phyloP scores from a whole-genome alignment of 1,284 basidiomycete species.

The Cryptococcus sp. region DNA sequence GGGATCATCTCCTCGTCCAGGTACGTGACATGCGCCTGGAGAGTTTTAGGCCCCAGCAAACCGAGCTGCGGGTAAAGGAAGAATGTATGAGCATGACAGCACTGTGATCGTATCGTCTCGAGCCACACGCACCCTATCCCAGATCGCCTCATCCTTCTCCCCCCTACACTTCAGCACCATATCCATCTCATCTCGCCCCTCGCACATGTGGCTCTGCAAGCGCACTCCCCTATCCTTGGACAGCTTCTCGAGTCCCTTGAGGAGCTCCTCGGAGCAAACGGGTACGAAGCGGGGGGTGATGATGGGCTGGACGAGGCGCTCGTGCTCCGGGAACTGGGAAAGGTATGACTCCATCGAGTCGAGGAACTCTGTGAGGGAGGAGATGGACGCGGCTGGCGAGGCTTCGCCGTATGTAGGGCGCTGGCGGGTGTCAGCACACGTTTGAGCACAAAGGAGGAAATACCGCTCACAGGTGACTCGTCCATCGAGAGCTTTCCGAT shows the following conservation, averaged over 20 bases:
- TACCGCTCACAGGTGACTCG: slow-evolving; percentile 53
- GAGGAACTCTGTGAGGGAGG: slow-evolving; percentile 59
- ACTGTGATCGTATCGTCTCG: neutral
- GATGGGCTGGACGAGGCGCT: slow-evolving; percentile 67
- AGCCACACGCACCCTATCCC: slow-evolving; percentile 57
- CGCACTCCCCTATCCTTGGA: slow-evolving; percentile 53
- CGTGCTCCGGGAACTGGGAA: slow-evolving; percentile 51
- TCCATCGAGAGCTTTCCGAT: slow-evolving; percentile 85
- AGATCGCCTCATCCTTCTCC: slow-evolving; percentile 66
- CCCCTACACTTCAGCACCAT: slow-evolving; percentile 63
- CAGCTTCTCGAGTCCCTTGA: slow-evolving; percentile 60
- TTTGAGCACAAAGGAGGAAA: neutral
- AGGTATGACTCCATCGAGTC: slow-evolving; percentile 54
- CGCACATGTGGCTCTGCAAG: slow-evolving; percentile 73
- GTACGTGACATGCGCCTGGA: slow-evolving; percentile 84
- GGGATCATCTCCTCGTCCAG: slow-evolving; percentile 56
- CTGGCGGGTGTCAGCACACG: slow-evolving; percentile 26
- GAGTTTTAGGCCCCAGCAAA: slow-evolving; percentile 61
- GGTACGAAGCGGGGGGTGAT: slow-evolving; percentile 78
- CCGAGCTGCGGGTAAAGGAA: slow-evolving; percentile 22
- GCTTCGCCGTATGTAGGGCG: slow-evolving; percentile 66
- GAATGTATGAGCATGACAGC: neutral
- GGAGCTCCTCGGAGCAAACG: slow-evolving; percentile 66
- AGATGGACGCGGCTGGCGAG: slow-evolving; percentile 55
- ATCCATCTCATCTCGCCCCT: slow-evolving; percentile 67